Percentiles rank a stretch among this genome's conserved stretches.
phyloP scores from a whole-genome alignment of 2,329 filamentous ascomycete species.

The Pestalotiopsis sp. region DNA sequence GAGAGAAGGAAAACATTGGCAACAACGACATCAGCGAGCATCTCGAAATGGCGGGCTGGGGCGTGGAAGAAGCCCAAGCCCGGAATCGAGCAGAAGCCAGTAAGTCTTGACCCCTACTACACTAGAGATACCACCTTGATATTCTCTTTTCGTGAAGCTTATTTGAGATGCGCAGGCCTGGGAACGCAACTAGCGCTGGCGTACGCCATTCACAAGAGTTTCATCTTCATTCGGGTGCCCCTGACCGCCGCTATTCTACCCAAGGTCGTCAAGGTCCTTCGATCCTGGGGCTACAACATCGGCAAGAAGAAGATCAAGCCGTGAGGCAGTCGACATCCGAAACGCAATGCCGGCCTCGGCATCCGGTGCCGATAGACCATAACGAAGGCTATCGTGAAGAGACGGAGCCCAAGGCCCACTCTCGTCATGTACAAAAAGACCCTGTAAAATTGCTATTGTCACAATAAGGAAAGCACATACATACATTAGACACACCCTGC shows the following conservation, averaged over 20 bases:
- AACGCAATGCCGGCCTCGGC: background rate
- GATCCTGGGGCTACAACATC: conserved; percentile 93
- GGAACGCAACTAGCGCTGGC: conserved; percentile 87
- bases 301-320: conserved; percentile 63
- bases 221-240: conserved; percentile 95
- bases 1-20: conserved; percentile 45
- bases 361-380: background rate
- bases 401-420: background rate
- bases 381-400: background rate
- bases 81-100: conserved; percentile 70
- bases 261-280: conserved; percentile 87
- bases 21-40: conserved; percentile 46
- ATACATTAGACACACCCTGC: conserved; percentile 1
- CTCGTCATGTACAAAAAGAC: background rate
- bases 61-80: conserved; percentile 65
- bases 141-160: conserved; percentile 16
- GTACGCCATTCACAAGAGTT: conserved; percentile 96
- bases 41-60: conserved; percentile 58
- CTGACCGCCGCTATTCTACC: conserved; percentile 88
- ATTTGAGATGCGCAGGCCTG: conserved; percentile 47
- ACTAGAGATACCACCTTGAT: background rate
- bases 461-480: background rate
- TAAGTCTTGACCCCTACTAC: conserved; percentile 50
- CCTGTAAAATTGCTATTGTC: background rate
- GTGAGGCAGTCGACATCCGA: background rate